A percentile compares a stretch with the other conserved stretches of the same genome.
phyloP scores from a whole-genome alignment of 2,329 filamentous ascomycete species.

The Penicillium sp. region DNA sequence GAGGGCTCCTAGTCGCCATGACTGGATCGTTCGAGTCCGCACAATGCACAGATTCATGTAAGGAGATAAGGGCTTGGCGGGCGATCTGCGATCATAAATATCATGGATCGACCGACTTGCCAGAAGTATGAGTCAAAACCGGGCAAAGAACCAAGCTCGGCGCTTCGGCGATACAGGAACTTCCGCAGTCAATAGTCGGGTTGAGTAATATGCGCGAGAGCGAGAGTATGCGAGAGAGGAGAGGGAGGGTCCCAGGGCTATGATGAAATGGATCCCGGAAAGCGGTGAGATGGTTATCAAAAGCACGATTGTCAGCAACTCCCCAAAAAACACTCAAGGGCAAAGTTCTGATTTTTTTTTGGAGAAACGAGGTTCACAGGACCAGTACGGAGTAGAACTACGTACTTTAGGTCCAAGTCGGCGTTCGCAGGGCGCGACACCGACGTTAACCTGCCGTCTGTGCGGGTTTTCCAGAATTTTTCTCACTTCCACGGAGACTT shows the following conservation, averaged over 20 bases:
- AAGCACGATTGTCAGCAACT: neutral
- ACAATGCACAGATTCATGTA: slow-evolving; percentile 25
- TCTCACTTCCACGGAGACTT: neutral
- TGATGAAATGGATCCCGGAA: slow-evolving; percentile 18
- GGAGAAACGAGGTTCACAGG: too few species aligned
- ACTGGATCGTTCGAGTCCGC: slow-evolving; percentile 12
- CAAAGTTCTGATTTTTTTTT: too few species aligned
- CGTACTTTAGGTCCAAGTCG: too few species aligned
- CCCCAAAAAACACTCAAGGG: too few species aligned
- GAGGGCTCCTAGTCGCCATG: slow-evolving; percentile 31
- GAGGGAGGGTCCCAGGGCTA: neutral
- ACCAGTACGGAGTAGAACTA: too few species aligned
- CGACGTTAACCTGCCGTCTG: neutral
- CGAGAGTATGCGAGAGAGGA: neutral
- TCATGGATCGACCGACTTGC: slow-evolving; percentile 16
- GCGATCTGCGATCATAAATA: slow-evolving; percentile 13
- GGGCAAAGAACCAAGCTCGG: neutral
- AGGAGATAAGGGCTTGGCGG: slow-evolving; percentile 21
- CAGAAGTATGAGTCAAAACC: neutral
- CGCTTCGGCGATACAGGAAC: neutral
- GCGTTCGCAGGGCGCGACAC: neutral
- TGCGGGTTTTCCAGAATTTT: slow-evolving; percentile 6
- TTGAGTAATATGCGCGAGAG: too few species aligned
- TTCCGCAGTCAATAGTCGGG: too few species aligned
- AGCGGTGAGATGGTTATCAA: slow-evolving; percentile 11